Evolutionary conservation across 1,284 basidiomycete genomes (phyloP).

Genomic region (Trichosporon sp.): DNA sequence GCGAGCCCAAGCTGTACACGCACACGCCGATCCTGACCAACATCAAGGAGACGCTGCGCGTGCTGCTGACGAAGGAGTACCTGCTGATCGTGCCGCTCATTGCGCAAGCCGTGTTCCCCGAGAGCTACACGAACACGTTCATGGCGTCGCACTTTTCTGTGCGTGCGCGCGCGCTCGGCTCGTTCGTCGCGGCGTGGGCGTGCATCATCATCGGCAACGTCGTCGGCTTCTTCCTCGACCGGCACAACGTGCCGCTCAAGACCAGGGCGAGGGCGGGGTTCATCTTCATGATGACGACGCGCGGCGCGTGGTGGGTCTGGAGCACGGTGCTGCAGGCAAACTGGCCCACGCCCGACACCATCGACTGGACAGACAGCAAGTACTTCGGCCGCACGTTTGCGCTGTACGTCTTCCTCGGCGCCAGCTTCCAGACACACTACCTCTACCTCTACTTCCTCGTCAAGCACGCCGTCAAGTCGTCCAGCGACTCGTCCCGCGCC

Average conservation of each 20-base stretch:
- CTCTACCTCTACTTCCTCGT: slow-evolving; percentile 14
- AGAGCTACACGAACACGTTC: slow-evolving; percentile 13
- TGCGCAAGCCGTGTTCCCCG: slow-evolving; percentile 11
- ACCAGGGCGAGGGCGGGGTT: not conserved
- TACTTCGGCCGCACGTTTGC: slow-evolving; percentile 14
- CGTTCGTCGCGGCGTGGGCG: slow-evolving; percentile 2
- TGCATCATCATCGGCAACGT: slow-evolving; percentile 10
- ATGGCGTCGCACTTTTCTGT: slow-evolving; percentile 11
- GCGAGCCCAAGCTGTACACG: not conserved
- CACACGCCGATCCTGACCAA: not conserved
- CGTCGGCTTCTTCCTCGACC: slow-evolving; percentile 8
- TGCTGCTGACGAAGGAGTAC: slow-evolving; percentile 1
- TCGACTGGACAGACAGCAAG: slow-evolving; percentile 8
- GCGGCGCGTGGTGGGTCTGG: slow-evolving; percentile 17
- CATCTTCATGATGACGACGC: slow-evolving; percentile 3
- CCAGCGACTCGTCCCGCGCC: not conserved
- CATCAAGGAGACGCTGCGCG: not conserved
- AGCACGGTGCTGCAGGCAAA: slow-evolving; percentile 7
- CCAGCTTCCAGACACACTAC: slow-evolving; percentile 9
- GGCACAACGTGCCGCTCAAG: not conserved
- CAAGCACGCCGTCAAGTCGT: not conserved
- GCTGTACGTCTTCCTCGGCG: slow-evolving; percentile 14
- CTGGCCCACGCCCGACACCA: not conserved
- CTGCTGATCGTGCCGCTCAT: slow-evolving; percentile 10
- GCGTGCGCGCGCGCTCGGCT: slow-evolving; percentile 7